Percentiles rank a stretch among this genome's conserved stretches.
phyloP scores from a whole-genome alignment of 345 rosid species.

The Hypericum androsaemum region DNA sequence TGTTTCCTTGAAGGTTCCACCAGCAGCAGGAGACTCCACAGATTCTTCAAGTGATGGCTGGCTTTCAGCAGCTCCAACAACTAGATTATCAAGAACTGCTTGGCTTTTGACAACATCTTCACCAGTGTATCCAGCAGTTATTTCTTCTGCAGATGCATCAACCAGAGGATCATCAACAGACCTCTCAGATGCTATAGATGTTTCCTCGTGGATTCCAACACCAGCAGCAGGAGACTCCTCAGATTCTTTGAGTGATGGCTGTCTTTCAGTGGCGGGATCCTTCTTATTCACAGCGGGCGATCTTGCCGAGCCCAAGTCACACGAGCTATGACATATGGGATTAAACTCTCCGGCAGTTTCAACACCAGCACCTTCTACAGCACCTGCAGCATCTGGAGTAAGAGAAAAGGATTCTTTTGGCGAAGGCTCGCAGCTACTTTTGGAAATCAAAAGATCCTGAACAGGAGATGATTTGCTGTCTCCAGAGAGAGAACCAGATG shows the following conservation, averaged over 20 bases:
- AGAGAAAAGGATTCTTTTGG: conserved; percentile 10
- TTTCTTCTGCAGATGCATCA: conserved; percentile 7
- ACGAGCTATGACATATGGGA: no score
- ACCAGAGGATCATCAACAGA: neutral
- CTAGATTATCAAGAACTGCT: neutral
- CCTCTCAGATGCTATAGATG: neutral
- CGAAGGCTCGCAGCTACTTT: neutral
- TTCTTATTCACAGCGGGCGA: neutral
- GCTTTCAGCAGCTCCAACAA: no score
- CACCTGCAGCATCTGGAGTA: conserved; percentile 10
- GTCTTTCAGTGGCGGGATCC: no score
- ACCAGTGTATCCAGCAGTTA: conserved; percentile 1
- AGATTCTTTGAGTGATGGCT: neutral
- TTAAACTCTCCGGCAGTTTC: no score
- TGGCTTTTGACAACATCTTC: conserved; percentile 2
- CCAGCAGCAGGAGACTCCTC: neutral
- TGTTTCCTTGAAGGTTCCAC: neutral
- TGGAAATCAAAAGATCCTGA: no score
- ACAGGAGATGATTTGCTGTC: no score
- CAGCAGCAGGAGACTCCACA: conserved; percentile 1
- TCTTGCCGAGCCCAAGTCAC: no score
- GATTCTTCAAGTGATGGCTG: conserved; percentile 6
- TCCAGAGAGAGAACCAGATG: no score
- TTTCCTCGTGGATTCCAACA: neutral
- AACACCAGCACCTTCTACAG: conserved; percentile 10